These are phyloP conservation scores for Lichtheimia corymbifera DNA, from an alignment of 371 early-diverging fungal species.

Conservation along the genomic window DNA sequence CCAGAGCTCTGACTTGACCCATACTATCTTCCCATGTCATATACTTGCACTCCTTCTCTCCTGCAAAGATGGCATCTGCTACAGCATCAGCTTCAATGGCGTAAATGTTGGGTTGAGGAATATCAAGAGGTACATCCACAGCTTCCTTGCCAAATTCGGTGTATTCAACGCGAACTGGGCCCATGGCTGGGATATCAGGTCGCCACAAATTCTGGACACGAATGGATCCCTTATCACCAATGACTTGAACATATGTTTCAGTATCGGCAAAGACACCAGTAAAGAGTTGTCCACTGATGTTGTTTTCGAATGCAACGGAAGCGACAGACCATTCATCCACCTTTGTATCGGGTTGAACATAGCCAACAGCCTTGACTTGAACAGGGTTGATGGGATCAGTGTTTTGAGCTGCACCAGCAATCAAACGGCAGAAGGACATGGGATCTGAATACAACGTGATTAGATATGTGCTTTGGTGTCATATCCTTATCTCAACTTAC, in stretches of 20 bases:
- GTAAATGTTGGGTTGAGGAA: slow-evolving; percentile 36
- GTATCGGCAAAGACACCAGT: slow-evolving; percentile 43
- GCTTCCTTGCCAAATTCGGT: slow-evolving; percentile 25
- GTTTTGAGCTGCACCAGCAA: slow-evolving; percentile 36
- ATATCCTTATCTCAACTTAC: slow-evolving; percentile 19
- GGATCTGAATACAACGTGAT: slow-evolving; percentile 27
- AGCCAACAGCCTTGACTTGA: slow-evolving; percentile 39
- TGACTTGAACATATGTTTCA: slow-evolving; percentile 35
- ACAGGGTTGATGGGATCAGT: slow-evolving; percentile 24
- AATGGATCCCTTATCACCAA: slow-evolving; percentile 38
- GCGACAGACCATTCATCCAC: slow-evolving; percentile 53
- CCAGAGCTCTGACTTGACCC: slow-evolving; percentile 43
- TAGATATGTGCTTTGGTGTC: neutral
- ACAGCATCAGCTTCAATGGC: slow-evolving; percentile 47
- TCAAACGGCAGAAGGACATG: slow-evolving; percentile 43
- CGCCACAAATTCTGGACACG: slow-evolving; percentile 43
- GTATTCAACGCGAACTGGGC: slow-evolving; percentile 33
- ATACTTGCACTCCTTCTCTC: slow-evolving; percentile 35
- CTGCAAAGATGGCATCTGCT: slow-evolving; percentile 35
- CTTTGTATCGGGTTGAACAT: slow-evolving; percentile 38
- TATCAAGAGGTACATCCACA: slow-evolving; percentile 23
- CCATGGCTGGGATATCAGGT: slow-evolving; percentile 43
- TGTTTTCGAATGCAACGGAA: slow-evolving; percentile 32
- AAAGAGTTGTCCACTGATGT: slow-evolving; percentile 39
- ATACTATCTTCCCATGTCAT: slow-evolving; percentile 49